Percentiles rank a stretch among this genome's conserved stretches.
phyloP scores from a whole-genome alignment of 2,329 filamentous ascomycete genomes.

The Colletotrichum musae region DNA sequence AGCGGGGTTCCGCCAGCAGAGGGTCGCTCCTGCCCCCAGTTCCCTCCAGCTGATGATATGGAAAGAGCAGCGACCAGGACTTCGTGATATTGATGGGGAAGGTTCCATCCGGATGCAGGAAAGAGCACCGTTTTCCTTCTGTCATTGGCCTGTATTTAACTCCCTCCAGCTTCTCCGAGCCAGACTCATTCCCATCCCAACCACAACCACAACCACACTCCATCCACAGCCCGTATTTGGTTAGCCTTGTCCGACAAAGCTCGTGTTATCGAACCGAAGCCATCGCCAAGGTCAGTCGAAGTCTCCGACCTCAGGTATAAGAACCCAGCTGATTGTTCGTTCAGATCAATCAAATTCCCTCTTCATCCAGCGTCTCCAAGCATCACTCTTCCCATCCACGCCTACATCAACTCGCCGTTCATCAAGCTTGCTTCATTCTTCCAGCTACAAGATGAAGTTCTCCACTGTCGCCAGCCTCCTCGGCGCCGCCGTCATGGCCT shows the following conservation, averaged over 20 bases:
- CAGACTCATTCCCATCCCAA: background rate
- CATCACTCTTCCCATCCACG: background rate
- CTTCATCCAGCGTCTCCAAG: background rate
- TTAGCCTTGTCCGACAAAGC: slow-evolving; percentile 3
- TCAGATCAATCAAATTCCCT: background rate
- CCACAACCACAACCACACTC: background rate
- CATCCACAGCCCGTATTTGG: background rate
- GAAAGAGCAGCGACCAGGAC: background rate
- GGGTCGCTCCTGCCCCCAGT: background rate
- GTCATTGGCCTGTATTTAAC: background rate
- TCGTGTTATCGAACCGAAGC: slow-evolving; percentile 8
- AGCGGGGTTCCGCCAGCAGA: slow-evolving; percentile 28
- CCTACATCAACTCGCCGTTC: background rate
- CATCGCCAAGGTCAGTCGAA: slow-evolving; percentile 13
- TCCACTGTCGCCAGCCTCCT: slow-evolving; percentile 14
- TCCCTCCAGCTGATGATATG: slow-evolving; percentile 11
- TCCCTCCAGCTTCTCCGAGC: background rate
- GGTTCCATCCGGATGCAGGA: slow-evolving; percentile 1
- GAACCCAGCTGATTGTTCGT: background rate
- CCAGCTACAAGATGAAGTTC: slow-evolving; percentile 29
- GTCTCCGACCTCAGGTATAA: background rate
- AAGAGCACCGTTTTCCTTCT: background rate
- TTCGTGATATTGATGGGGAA: background rate
- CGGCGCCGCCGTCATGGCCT: slow-evolving; percentile 9
- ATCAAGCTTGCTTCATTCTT: background rate